phyloP scores from a whole-genome alignment of 2,329 filamentous ascomycete species.

The Xylariaceae sp. region DNA sequence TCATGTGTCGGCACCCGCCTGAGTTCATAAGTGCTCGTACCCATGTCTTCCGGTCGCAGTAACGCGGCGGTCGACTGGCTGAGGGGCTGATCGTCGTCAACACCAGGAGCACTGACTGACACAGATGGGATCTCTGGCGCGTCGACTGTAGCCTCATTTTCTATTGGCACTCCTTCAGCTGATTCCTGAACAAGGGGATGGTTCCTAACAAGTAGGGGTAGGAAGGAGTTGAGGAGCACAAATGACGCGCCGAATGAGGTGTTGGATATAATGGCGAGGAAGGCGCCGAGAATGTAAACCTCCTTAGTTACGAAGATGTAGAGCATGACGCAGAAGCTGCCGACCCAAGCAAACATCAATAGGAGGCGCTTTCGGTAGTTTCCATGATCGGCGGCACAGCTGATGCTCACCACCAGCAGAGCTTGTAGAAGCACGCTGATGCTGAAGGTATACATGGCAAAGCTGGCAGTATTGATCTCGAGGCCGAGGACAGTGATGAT shows the following conservation, averaged over 20 bases:
- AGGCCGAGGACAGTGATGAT: slow-evolving; percentile 76
- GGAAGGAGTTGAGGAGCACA: slow-evolving; percentile 90
- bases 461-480: slow-evolving; percentile 92
- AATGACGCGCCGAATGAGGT: slow-evolving; percentile 94
- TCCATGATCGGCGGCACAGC: slow-evolving; percentile 91
- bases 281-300: slow-evolving; percentile 73
- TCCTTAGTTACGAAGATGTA: slow-evolving; percentile 75
- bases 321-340: slow-evolving; percentile 79
- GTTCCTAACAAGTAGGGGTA: slow-evolving; percentile 84
- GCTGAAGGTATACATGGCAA: slow-evolving; percentile 98
- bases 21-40: slow-evolving; percentile 30
- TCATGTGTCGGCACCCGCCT: slow-evolving; percentile 40
- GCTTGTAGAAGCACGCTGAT: slow-evolving; percentile 86
- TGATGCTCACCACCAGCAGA: slow-evolving; percentile 90
- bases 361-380: slow-evolving; percentile 86
- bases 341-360: slow-evolving; percentile 77
- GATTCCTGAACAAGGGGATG: slow-evolving; percentile 55
- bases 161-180: slow-evolving; percentile 21
- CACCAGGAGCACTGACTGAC: slow-evolving; percentile 34
- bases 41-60: slow-evolving; percentile 33
- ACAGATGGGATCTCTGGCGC: slow-evolving; percentile 28
- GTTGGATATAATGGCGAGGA: slow-evolving; percentile 87
- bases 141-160: no score
- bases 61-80: slow-evolving; percentile 46
- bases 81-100: slow-evolving; percentile 24